Conservation (phyloP, 2,329 filamentous ascomycete species). For the Phialemoniopsis sp. region DNA sequence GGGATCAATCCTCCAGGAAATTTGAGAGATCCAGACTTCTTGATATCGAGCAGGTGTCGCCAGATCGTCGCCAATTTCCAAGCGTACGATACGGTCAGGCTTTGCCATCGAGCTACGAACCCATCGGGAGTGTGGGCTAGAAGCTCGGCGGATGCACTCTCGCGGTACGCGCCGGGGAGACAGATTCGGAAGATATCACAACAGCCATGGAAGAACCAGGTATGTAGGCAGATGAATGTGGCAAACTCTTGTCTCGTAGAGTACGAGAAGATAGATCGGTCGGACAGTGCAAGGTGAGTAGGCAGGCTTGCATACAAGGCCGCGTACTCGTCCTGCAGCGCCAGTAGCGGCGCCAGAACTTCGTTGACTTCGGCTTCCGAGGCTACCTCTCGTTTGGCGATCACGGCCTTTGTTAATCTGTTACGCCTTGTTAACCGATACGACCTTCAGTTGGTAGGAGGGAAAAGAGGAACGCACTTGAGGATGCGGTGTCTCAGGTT, state of each 20-base stretch:
- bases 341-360: not conserved
- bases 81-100: too few species aligned
- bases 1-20: too few species aligned
- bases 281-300: not conserved
- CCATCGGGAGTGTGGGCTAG: too few species aligned
- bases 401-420: not conserved
- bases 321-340: not conserved
- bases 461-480: too few species aligned
- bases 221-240: not conserved
- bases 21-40: too few species aligned
- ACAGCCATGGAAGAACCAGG: not conserved
- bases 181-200: not conserved
- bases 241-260: not conserved
- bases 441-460: too few species aligned
- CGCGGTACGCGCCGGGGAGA: too few species aligned
- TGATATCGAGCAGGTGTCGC: too few species aligned
- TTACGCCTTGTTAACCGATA: too few species aligned
- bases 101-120: too few species aligned
- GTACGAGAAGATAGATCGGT: not conserved
- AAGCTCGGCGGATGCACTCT: too few species aligned
- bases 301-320: not conserved
- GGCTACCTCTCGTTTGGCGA: not conserved
- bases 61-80: too few species aligned
- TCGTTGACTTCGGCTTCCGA: not conserved
- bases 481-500: not conserved